Percentiles rank a stretch among this genome's conserved stretches.
Evolutionary conservation across 495 filamentous ascomycete species (phyloP).

Genomic region (Penicillium soppii): DNA sequence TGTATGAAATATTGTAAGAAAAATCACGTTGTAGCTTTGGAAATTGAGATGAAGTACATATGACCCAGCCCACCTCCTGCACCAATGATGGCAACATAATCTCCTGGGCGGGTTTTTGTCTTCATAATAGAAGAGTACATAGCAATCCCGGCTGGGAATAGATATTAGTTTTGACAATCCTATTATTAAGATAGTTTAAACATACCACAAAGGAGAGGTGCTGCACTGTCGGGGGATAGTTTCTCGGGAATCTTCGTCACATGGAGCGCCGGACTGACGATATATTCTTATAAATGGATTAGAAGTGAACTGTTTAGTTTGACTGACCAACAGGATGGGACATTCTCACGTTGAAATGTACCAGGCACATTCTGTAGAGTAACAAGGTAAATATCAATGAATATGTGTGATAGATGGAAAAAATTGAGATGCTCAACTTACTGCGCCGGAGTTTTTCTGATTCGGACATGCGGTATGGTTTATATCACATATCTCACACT

Average conservation of each 20-base stretch:
- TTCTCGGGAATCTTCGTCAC: constrained; percentile 37
- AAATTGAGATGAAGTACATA: constrained; percentile 25
- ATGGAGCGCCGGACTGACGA: constrained; percentile 41
- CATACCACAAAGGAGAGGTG: constrained; percentile 43
- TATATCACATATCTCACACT: constrained; percentile 47
- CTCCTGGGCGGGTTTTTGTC: constrained; percentile 37
- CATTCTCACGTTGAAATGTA: constrained; percentile 42
- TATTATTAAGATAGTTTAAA: background rate
- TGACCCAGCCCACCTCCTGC: constrained; percentile 47
- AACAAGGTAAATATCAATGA: constrained; percentile 1
- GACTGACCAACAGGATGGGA: background rate
- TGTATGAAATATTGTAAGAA: constrained; percentile 1
- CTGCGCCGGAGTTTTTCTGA: constrained; percentile 46
- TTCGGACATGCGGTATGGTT: constrained; percentile 45
- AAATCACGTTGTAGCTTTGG: background rate
- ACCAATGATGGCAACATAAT: constrained; percentile 43
- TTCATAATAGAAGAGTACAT: constrained; percentile 51
- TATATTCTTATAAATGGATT: constrained; percentile 28
- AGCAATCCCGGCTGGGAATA: constrained; percentile 36
- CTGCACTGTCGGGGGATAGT: constrained; percentile 34
- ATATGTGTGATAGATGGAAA: background rate
- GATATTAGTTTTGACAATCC: background rate
- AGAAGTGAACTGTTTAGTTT: background rate
- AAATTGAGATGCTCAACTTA: constrained; percentile 8
- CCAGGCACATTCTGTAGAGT: constrained; percentile 39